Evolutionary conservation across 108 stramenopile genomes (phyloP).

Genomic region (Cyclotella sp.): DNA sequence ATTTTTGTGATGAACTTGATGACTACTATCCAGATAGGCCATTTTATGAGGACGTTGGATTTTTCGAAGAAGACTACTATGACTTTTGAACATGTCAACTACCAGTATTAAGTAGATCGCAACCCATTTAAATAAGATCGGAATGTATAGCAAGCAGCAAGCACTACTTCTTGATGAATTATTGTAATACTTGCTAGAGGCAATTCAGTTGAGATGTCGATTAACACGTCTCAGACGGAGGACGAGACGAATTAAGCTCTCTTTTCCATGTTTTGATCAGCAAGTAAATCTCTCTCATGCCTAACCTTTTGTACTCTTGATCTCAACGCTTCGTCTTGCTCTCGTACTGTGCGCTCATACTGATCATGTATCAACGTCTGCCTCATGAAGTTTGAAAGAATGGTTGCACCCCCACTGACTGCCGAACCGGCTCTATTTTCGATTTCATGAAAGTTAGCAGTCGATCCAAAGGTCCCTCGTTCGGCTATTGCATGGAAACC

Average conservation of each 20-base stretch:
- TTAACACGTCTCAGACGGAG: too few species aligned
- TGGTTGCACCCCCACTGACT: slow-evolving; percentile 60
- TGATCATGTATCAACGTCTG: slow-evolving; percentile 81
- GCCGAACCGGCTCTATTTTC: slow-evolving; percentile 1
- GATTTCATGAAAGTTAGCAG: neutral
- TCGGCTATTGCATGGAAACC: slow-evolving; percentile 80
- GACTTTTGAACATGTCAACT: neutral
- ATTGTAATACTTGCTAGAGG: neutral
- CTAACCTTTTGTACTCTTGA: slow-evolving; percentile 53
- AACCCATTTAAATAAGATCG: neutral
- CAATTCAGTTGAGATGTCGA: too few species aligned
- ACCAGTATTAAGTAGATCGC: neutral
- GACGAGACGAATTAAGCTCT: slow-evolving; percentile 7
- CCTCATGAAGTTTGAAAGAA: slow-evolving; percentile 68
- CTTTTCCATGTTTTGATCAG: slow-evolving; percentile 3
- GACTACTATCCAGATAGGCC: slow-evolving; percentile 13
- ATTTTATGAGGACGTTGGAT: slow-evolving; percentile 1
- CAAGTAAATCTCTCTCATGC: slow-evolving; percentile 11
- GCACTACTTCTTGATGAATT: neutral
- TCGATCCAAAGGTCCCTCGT: slow-evolving; percentile 39
- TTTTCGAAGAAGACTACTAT: slow-evolving; percentile 10
- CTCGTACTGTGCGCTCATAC: slow-evolving; percentile 76
- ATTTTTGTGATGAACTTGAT: slow-evolving; percentile 4
- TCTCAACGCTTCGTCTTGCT: slow-evolving; percentile 70
- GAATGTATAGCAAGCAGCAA: neutral